A percentile compares a stretch with the other conserved stretches of the same genome.
Conservation (phyloP, 768 basidiomycete species). For the Amanita fuliginea region DNA sequence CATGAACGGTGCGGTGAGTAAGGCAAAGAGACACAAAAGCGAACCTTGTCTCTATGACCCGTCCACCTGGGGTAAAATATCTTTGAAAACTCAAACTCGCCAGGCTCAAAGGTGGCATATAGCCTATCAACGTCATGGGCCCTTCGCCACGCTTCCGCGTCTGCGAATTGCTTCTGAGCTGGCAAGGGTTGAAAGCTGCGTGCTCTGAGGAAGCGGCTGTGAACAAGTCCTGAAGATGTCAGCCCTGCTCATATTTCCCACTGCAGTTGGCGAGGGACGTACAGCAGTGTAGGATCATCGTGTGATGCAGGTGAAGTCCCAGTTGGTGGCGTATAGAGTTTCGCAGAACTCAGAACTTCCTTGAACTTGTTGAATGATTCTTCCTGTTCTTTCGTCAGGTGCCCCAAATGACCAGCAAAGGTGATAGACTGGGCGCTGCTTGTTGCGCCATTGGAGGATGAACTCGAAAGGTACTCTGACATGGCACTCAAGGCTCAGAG, state of each 20-base stretch:
- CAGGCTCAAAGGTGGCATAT: conserved; percentile 43
- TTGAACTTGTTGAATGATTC: conserved; percentile 44
- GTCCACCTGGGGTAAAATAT: conserved; percentile 77
- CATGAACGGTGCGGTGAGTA: too few relatives aligned
- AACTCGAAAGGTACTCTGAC: neutral
- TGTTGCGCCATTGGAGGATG: neutral
- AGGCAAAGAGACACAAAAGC: conserved; percentile 6
- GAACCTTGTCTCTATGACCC: conserved; percentile 64
- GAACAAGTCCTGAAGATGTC: neutral
- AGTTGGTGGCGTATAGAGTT: conserved; percentile 36
- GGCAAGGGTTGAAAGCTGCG: conserved; percentile 50
- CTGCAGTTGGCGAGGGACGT: conserved; percentile 11
- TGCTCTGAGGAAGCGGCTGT: conserved; percentile 77
- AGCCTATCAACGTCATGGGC: conserved; percentile 51
- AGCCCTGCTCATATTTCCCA: neutral
- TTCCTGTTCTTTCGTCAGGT: conserved; percentile 40
- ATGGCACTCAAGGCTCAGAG: neutral
- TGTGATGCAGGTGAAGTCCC: conserved; percentile 32
- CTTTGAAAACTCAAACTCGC: conserved; percentile 49
- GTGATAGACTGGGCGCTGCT: neutral
- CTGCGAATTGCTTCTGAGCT: conserved; percentile 63
- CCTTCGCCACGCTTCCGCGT: conserved; percentile 58
- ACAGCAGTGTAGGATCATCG: conserved; percentile 62
- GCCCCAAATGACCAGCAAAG: conserved; percentile 41
- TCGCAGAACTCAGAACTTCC: conserved; percentile 30